Conservation (phyloP, 2,329 filamentous ascomycete genomes). For the Fusarium cyanostomum region DNA sequence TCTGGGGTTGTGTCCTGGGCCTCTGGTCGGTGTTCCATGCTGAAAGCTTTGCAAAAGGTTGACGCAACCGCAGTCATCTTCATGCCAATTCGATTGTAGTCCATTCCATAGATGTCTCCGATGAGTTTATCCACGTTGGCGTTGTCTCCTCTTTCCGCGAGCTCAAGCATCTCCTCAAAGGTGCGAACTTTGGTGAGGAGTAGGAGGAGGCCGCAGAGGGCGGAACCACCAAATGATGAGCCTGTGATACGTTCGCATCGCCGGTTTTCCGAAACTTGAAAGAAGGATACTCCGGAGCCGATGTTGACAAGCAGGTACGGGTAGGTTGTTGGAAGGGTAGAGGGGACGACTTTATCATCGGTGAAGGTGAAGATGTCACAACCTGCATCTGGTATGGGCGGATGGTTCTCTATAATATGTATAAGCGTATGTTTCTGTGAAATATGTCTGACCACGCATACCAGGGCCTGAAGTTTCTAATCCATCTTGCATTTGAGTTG, state of each 20-base stretch:
- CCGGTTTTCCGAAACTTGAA: constrained; percentile 91
- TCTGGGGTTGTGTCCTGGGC: constrained; percentile 73
- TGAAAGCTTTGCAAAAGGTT: constrained; percentile 96
- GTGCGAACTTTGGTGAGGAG: constrained; percentile 87
- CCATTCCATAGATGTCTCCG: constrained; percentile 95
- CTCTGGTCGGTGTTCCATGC: constrained; percentile 86
- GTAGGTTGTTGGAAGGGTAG: constrained; percentile 82
- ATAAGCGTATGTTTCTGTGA: not conserved
- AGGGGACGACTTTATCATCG: constrained; percentile 88
- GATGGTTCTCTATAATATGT: not conserved
- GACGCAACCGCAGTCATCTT: constrained; percentile 96
- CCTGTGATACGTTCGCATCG: constrained; percentile 91
- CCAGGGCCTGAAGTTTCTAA: constrained; percentile 20
- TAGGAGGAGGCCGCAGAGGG: constrained; percentile 93
- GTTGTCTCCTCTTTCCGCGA: constrained; percentile 92
- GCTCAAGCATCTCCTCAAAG: constrained; percentile 97
- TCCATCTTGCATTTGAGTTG: constrained; percentile 7
- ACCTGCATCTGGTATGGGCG: constrained; percentile 9
- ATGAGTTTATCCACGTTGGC: constrained; percentile 94
- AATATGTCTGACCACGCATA: not conserved
- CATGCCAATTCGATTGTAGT: constrained; percentile 94
- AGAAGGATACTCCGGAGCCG: constrained; percentile 94
- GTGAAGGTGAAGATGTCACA: constrained; percentile 95
- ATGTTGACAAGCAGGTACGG: constrained; percentile 98
- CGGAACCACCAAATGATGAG: constrained; percentile 92